Evolutionary conservation across 192 early-diverging fungal species (phyloP).

Genomic region (Phycomyces blakesleeanus): DNA sequence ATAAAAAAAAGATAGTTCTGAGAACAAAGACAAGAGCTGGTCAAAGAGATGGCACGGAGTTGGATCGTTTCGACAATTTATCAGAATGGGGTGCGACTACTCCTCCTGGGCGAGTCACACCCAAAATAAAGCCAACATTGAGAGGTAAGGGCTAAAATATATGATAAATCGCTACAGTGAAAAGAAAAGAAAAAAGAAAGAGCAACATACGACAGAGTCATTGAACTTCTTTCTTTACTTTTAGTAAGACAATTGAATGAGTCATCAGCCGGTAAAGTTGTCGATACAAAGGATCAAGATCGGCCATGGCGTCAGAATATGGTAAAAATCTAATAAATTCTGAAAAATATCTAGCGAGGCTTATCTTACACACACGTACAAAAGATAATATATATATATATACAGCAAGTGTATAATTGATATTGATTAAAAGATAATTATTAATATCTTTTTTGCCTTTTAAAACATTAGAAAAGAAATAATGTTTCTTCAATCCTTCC

Average conservation of each 20-base stretch:
- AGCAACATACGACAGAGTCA: background rate
- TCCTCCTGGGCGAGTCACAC: too few species aligned
- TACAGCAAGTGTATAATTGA: too few species aligned
- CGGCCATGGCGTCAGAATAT: constrained; percentile 16
- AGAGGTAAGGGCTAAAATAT: too few species aligned
- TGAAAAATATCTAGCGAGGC: too few species aligned
- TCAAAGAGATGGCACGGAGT: background rate
- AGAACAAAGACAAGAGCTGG: background rate
- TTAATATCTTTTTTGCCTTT: too few species aligned
- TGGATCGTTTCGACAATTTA: constrained; percentile 15
- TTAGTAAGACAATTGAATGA: background rate
- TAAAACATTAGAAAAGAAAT: too few species aligned
- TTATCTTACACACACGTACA: too few species aligned
- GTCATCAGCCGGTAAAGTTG: background rate
- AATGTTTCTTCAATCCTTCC: too few species aligned
- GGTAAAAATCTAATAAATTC: background rate
- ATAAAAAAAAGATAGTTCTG: background rate
- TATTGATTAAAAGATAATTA: too few species aligned
- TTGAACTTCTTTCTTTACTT: background rate
- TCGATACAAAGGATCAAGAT: background rate
- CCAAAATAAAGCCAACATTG: background rate
- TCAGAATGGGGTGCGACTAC: background rate
- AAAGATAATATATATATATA: too few species aligned
- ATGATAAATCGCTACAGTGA: too few species aligned
- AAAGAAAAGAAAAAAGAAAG: background rate